phyloP scores from a whole-genome alignment of 495 filamentous ascomycete species.

The Aspergillus asperescens region DNA sequence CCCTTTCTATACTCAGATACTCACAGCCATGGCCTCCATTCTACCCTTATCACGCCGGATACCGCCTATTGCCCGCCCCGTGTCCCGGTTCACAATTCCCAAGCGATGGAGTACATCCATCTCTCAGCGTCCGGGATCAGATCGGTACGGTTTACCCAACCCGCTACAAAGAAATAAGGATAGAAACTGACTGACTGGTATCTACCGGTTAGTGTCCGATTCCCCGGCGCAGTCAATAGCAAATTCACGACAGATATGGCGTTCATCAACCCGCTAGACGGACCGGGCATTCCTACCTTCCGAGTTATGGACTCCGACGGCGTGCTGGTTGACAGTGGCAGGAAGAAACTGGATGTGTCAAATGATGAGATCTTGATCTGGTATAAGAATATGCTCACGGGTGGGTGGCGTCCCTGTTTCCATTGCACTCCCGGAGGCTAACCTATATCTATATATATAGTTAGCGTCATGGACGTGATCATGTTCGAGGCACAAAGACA shows the following conservation, averaged over 20 bases:
- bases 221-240: slow-evolving; percentile 92
- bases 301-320: slow-evolving; percentile 82
- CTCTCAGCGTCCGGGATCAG: slow-evolving; percentile 66
- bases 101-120: slow-evolving; percentile 53
- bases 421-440: background rate
- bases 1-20: background rate
- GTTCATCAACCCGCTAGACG: slow-evolving; percentile 64
- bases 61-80: background rate
- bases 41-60: background rate
- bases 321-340: slow-evolving; percentile 63
- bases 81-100: background rate
- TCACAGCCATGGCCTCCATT: background rate
- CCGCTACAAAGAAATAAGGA: background rate
- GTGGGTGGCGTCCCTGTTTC: slow-evolving; percentile 24
- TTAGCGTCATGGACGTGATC: slow-evolving; percentile 89
- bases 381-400: slow-evolving; percentile 64
- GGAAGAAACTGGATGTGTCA: slow-evolving; percentile 54
- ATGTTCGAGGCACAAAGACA: slow-evolving; percentile 87
- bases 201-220: slow-evolving; percentile 57
- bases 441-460: slow-evolving; percentile 27
- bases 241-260: slow-evolving; percentile 75
- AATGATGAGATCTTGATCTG: slow-evolving; percentile 62
- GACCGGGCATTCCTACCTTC: slow-evolving; percentile 76
- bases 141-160: slow-evolving; percentile 29
- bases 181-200: background rate